phyloP scores from a whole-genome alignment of 495 filamentous ascomycete genomes.

The Penicillium samsonianum region DNA sequence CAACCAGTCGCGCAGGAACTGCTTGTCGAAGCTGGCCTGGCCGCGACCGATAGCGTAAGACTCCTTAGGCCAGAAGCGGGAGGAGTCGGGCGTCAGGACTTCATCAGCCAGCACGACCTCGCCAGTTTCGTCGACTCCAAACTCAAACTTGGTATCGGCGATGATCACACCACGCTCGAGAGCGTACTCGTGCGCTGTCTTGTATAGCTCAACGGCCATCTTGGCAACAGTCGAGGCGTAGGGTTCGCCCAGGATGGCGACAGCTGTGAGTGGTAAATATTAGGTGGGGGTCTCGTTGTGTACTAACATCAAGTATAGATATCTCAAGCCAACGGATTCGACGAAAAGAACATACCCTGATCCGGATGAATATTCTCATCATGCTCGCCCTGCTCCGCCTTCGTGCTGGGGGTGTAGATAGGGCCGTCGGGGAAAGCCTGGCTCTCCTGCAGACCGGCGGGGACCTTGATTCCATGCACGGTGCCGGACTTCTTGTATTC shows the following conservation, averaged over 20 bases:
- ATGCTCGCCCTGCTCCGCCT: slow-evolving; percentile 79
- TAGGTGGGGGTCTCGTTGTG: slow-evolving; percentile 4
- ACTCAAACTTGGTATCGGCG: slow-evolving; percentile 86
- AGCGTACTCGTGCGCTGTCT: slow-evolving; percentile 72
- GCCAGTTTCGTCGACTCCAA: slow-evolving; percentile 72
- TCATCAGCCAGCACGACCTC: slow-evolving; percentile 88
- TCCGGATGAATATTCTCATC: slow-evolving; percentile 90
- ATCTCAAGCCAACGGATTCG: not conserved
- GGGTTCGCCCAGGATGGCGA: slow-evolving; percentile 67
- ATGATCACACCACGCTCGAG: slow-evolving; percentile 82
- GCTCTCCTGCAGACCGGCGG: slow-evolving; percentile 69
- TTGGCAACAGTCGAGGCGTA: slow-evolving; percentile 75
- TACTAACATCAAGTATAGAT: not conserved
- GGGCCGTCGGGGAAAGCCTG: slow-evolving; percentile 67
- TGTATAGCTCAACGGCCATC: slow-evolving; percentile 72
- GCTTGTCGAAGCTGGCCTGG: slow-evolving; percentile 90
- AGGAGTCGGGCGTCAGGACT: slow-evolving; percentile 84
- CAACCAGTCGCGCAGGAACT: slow-evolving; percentile 87
- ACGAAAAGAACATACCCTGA: slow-evolving; percentile 45
- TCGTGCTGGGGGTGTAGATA: slow-evolving; percentile 88
- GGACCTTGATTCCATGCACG: slow-evolving; percentile 73
- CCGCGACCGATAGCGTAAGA: slow-evolving; percentile 70
- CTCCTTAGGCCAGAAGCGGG: slow-evolving; percentile 83
- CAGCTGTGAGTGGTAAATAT: slow-evolving; percentile 45
- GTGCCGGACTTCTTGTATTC: slow-evolving; percentile 76